phyloP scores from a whole-genome alignment of 352 stramenopile genomes.

The Phytophthora vignae region DNA sequence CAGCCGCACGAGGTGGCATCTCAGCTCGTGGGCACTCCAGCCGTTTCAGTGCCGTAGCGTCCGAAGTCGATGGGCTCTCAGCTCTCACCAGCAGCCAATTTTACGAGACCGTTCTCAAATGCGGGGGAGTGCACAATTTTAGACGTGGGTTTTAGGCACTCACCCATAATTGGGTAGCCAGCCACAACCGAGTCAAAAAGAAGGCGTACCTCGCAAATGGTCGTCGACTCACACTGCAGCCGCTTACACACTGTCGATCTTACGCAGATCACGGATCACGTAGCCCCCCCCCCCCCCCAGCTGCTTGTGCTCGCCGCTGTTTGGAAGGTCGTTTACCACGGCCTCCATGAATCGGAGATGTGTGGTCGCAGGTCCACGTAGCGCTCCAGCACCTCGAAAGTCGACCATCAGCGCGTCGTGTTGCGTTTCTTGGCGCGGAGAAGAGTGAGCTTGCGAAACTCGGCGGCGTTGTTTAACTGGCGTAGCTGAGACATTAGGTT shows the following conservation, averaged over 20 bases:
- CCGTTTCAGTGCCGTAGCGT: background rate
- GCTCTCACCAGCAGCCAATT: background rate
- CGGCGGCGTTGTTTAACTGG: slow-evolving; percentile 14
- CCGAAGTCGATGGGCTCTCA: background rate
- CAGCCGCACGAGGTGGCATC: background rate
- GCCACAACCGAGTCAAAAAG: too few species aligned
- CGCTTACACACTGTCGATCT: slow-evolving; percentile 33
- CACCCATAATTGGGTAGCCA: too few species aligned
- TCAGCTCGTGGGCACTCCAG: background rate
- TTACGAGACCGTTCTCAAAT: background rate
- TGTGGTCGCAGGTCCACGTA: slow-evolving; percentile 1
- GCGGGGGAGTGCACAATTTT: too few species aligned
- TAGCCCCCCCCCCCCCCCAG: too few species aligned
- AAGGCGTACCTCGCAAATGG: slow-evolving; percentile 19
- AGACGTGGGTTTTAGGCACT: too few species aligned
- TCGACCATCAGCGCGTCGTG: slow-evolving; percentile 13
- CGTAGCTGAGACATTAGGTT: slow-evolving; percentile 16
- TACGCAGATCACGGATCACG: slow-evolving; percentile 1
- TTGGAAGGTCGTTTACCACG: slow-evolving; percentile 10
- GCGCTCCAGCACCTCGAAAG: slow-evolving; percentile 9
- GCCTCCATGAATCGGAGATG: background rate
- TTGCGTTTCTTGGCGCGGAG: slow-evolving; percentile 14
- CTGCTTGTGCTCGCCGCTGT: slow-evolving; percentile 5
- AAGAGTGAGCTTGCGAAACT: slow-evolving; percentile 1
- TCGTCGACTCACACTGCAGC: slow-evolving; percentile 18